phyloP scores from a whole-genome alignment of 805 yeast species.

The Clavispora santaluciae region DNA sequence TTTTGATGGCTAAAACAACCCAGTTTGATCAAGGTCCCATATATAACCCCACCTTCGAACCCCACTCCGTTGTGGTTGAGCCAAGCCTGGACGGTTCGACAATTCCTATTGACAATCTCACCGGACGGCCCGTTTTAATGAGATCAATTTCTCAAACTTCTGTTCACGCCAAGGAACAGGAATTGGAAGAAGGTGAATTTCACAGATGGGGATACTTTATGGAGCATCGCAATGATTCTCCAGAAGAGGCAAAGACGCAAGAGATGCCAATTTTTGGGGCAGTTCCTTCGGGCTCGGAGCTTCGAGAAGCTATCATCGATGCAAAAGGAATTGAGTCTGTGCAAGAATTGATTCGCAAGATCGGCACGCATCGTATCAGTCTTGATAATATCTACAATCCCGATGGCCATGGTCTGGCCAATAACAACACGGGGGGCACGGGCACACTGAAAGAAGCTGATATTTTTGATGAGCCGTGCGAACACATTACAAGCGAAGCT shows the following conservation, averaged over 20 bases:
- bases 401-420: conserved; percentile 1
- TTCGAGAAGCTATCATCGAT: conserved; percentile 58
- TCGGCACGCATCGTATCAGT: conserved; percentile 49
- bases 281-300: conserved; percentile 51
- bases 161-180: conserved; percentile 67
- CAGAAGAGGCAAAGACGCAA: conserved; percentile 5
- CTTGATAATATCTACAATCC: conserved; percentile 45
- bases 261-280: conserved; percentile 30
- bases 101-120: conserved; percentile 58
- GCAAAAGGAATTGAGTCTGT: conserved; percentile 75
- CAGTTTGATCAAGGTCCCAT: conserved; percentile 2
- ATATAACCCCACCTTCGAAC: conserved; percentile 31
- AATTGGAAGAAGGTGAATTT: conserved; percentile 88
- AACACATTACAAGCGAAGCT: conserved; percentile 1
- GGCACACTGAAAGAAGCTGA: background rate
- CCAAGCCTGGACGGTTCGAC: conserved; percentile 48
- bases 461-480: conserved; percentile 5
- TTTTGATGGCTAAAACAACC: conserved; percentile 25
- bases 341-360: conserved; percentile 60
- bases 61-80: conserved; percentile 72
- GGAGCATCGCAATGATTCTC: conserved; percentile 46
- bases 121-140: conserved; percentile 69
- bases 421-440: background rate
- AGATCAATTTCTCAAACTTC: conserved; percentile 62
- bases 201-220: conserved; percentile 83